phyloP scores from a whole-genome alignment of 108 stramenopile species.

The Skeletonema potamos region DNA sequence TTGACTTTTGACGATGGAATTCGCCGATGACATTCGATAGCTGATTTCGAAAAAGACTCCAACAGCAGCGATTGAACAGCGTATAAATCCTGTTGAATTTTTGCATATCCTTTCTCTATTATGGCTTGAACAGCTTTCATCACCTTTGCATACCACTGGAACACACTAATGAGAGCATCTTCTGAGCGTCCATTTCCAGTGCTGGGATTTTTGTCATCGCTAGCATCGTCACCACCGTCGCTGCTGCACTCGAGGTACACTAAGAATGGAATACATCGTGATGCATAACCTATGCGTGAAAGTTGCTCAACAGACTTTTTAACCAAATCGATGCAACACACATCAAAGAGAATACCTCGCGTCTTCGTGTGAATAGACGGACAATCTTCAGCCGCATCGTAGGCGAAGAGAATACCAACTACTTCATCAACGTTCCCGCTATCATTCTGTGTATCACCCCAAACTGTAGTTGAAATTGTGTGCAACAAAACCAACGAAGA shows the following conservation, averaged over 20 bases:
- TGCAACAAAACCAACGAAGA: conserved; percentile 41
- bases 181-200: not conserved
- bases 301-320: conserved; percentile 11
- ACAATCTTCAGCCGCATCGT: conserved; percentile 21
- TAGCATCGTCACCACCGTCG: not conserved
- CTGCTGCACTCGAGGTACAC: conserved; percentile 37
- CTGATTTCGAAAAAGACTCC: conserved; percentile 55
- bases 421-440: conserved; percentile 21
- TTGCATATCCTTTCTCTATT: not conserved
- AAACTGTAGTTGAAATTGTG: conserved; percentile 28
- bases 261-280: conserved; percentile 59
- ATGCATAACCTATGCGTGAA: conserved; percentile 35
- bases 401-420: conserved; percentile 25
- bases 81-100: not conserved
- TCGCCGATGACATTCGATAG: conserved; percentile 28
- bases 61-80: conserved; percentile 41
- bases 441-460: conserved; percentile 19
- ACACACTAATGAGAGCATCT: conserved; percentile 4
- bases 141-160: conserved; percentile 33
- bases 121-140: conserved; percentile 20
- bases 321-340: conserved; percentile 23
- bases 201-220: conserved; percentile 14
- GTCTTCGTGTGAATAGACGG: conserved; percentile 17
- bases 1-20: conserved; percentile 21
- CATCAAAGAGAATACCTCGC: conserved; percentile 17